Evolutionary conservation across 2,329 filamentous ascomycete species (phyloP), one percentile per base, ranked within the genome.

Genomic region (Aureobasidium sp.): DNA sequence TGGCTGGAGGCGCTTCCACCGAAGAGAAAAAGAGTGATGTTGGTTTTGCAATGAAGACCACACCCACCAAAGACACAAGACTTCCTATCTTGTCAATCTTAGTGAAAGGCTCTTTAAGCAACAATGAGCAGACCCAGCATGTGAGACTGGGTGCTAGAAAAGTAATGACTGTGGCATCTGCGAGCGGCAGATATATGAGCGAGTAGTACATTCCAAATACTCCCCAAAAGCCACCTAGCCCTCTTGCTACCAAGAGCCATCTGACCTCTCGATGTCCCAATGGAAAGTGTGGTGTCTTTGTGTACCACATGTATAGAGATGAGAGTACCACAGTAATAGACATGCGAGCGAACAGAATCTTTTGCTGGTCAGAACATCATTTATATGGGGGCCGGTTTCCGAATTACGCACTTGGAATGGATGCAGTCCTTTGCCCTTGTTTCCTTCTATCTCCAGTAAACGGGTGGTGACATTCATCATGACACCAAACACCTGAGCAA

Each of bases 91-190:
- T 88, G 71, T 96, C 90, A 44, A 83, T 82, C 29, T 84, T 80
- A 2, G 89, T 90, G 70, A 93, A 96, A 0, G 88, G 87, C 67
- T 96, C 90, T 57, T 85, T 83, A 61, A 87, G 81, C 41, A 92
- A 75, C 61, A 91, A 78, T 39, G 88, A 91, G 71, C 91, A 96
- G 21, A 88, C 82, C 76, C 92, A 90, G 62, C 89, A 90, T 25
- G 90, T 84, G 6, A 95, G 79, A 14, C 87, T 87, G 0, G 92
- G 92, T 0, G 88, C 84, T 6, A 96, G 80, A 71, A 96, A 97
- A 9, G 90, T 94, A 59, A 97, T 87, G 37, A 96, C 91, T 0
- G 90, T 94, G 2, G 91, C 91, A 71, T 96, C 91, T 16, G 90
- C 88, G 2, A 96, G 81, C 0, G 90, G 89, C 3, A 96, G 82